phyloP scores from a whole-genome alignment of 1,284 basidiomycete genomes.

The Sporisorium iseilematis-ciliati region DNA sequence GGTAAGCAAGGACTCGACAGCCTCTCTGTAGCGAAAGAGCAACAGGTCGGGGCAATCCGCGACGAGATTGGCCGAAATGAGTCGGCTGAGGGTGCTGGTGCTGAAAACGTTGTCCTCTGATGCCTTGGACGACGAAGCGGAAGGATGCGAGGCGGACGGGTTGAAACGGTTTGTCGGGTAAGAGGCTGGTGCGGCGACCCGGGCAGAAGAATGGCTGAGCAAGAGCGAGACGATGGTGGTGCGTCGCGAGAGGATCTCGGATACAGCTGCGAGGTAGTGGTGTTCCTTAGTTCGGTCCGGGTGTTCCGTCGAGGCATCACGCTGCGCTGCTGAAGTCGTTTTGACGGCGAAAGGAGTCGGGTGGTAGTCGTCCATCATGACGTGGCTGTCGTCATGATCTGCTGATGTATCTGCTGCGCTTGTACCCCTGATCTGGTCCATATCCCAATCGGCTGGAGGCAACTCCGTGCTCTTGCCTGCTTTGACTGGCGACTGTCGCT shows the following conservation, averaged over 20 bases:
- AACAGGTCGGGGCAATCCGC: slow-evolving; percentile 24
- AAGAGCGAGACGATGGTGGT: slow-evolving; percentile 42
- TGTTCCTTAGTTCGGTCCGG: slow-evolving; percentile 12
- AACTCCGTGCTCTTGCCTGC: neutral
- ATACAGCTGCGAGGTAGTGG: slow-evolving; percentile 36
- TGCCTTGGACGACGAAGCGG: neutral
- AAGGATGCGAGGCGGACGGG: slow-evolving; percentile 26
- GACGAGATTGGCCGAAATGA: slow-evolving; percentile 39
- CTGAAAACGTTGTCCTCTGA: neutral
- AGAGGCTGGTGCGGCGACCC: slow-evolving; percentile 14
- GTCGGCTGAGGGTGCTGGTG: slow-evolving; percentile 37
- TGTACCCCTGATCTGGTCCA: slow-evolving; percentile 11
- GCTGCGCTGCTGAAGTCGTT: neutral
- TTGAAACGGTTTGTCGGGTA: slow-evolving; percentile 44
- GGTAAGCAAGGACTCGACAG: slow-evolving; percentile 35
- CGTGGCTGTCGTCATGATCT: slow-evolving; percentile 15
- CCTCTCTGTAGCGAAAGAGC: slow-evolving; percentile 32
- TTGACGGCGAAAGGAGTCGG: neutral
- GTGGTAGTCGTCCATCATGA: slow-evolving; percentile 13
- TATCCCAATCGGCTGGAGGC: slow-evolving; percentile 35
- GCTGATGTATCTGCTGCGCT: neutral
- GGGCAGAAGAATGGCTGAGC: slow-evolving; percentile 27
- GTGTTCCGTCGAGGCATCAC: neutral
- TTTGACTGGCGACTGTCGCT: slow-evolving; percentile 28
- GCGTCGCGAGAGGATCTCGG: slow-evolving; percentile 39